Percentiles rank a stretch among this genome's conserved stretches.
phyloP scores from a whole-genome alignment of 2,329 filamentous ascomycete genomes.

The Cryphonectria radicalis region DNA sequence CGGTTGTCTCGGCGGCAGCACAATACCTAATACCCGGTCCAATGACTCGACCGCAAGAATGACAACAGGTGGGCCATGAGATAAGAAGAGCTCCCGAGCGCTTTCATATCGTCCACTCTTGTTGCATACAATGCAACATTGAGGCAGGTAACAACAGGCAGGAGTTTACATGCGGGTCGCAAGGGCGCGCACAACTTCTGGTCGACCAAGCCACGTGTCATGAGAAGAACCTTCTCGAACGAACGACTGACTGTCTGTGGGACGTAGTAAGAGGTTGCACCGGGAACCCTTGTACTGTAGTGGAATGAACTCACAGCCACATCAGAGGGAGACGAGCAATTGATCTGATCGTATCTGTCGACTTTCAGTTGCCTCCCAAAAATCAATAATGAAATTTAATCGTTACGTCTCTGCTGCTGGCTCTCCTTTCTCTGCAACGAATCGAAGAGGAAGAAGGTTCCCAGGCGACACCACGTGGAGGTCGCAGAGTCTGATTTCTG shows the following conservation, averaged over 20 bases:
- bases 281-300: background rate
- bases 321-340: background rate
- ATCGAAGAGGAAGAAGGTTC: conserved; percentile 12
- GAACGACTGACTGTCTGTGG: background rate
- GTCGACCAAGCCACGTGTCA: background rate
- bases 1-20: background rate
- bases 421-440: conserved; percentile 5
- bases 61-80: conserved; percentile 12
- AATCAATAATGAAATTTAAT: background rate
- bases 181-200: background rate
- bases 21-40: background rate
- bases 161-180: background rate
- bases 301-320: background rate
- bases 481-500: conserved; percentile 25
- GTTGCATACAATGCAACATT: background rate
- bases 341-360: background rate
- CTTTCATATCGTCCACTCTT: background rate
- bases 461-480: conserved; percentile 26
- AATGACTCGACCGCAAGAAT: conserved; percentile 2
- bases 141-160: background rate
- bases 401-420: conserved; percentile 18
- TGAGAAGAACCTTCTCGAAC: background rate
- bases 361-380: background rate
- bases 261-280: background rate
- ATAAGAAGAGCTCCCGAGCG: background rate